Evolutionary conservation across 2,329 filamentous ascomycete species (phyloP).

Genomic region (Harringtonia lauricola): DNA sequence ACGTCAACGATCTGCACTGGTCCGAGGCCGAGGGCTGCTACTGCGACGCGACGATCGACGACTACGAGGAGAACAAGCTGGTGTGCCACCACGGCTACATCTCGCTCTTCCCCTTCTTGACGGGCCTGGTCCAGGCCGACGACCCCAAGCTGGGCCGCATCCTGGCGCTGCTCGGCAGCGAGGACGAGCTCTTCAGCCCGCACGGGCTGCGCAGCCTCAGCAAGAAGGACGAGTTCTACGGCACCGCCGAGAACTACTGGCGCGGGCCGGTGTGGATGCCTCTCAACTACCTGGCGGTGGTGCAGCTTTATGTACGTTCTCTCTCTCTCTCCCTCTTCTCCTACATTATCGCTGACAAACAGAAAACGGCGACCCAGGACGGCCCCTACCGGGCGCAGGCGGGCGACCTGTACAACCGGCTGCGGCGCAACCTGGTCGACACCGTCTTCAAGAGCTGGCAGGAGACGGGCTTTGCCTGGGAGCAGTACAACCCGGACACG

Average conservation of each 20-base stretch:
- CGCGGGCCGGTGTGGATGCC: constrained; percentile 90
- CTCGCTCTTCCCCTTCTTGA: constrained; percentile 83
- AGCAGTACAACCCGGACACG: constrained; percentile 93
- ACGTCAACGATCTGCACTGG: constrained; percentile 93
- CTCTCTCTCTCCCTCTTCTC: neutral
- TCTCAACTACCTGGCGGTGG: constrained; percentile 82
- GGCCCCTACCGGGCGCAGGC: constrained; percentile 63
- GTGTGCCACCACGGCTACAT: constrained; percentile 97
- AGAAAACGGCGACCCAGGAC: constrained; percentile 53
- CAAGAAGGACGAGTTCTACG: constrained; percentile 71
- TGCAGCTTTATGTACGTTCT: constrained; percentile 62
- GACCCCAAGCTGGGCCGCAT: constrained; percentile 64
- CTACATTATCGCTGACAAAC: constrained; percentile 2
- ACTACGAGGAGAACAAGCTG: constrained; percentile 79
- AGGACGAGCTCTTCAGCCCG: constrained; percentile 80
- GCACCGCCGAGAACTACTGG: constrained; percentile 95
- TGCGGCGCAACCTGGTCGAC: constrained; percentile 76
- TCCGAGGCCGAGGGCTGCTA: constrained; percentile 68
- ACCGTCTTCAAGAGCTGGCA: constrained; percentile 84
- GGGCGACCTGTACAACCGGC: constrained; percentile 58
- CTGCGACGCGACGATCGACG: constrained; percentile 92
- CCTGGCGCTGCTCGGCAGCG: constrained; percentile 67
- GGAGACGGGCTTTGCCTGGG: constrained; percentile 93
- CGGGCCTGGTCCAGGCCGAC: constrained; percentile 65
- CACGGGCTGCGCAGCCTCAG: constrained; percentile 86